Percentiles rank a stretch among this genome's conserved stretches.
Conservation (phyloP, 306 rosid genomes). For the Pterocarpus santalinus region DNA sequence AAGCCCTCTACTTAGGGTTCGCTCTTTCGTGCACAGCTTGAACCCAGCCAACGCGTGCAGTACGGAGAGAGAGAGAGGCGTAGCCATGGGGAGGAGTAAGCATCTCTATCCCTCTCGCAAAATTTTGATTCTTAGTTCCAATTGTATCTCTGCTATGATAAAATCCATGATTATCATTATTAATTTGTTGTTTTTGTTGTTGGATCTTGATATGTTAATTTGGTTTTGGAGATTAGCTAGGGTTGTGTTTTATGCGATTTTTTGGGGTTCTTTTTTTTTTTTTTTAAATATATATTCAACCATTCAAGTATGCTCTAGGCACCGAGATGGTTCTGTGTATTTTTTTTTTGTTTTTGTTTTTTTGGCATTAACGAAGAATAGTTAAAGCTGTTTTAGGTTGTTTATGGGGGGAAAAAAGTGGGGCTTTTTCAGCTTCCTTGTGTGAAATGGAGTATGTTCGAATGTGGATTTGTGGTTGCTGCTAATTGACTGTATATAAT, state of each 20-base stretch:
- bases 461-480: neutral
- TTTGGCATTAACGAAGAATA: neutral
- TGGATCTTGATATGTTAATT: slow-evolving; percentile 2
- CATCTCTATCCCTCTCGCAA: neutral
- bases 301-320: no score
- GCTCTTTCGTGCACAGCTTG: neutral
- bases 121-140: neutral
- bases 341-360: no score
- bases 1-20: neutral
- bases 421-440: neutral
- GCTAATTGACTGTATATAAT: neutral
- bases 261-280: neutral
- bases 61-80: slow-evolving; percentile 1
- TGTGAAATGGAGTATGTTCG: neutral
- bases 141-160: neutral
- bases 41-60: slow-evolving; percentile 1
- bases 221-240: neutral
- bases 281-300: neutral
- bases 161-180: no score
- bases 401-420: neutral
- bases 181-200: neutral
- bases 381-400: neutral
- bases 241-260: neutral
- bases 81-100: slow-evolving; percentile 72
- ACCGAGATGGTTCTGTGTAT: neutral